Evolutionary conservation across 106 monocot species (phyloP).

Genomic region (Platanthera zijinensis): DNA sequence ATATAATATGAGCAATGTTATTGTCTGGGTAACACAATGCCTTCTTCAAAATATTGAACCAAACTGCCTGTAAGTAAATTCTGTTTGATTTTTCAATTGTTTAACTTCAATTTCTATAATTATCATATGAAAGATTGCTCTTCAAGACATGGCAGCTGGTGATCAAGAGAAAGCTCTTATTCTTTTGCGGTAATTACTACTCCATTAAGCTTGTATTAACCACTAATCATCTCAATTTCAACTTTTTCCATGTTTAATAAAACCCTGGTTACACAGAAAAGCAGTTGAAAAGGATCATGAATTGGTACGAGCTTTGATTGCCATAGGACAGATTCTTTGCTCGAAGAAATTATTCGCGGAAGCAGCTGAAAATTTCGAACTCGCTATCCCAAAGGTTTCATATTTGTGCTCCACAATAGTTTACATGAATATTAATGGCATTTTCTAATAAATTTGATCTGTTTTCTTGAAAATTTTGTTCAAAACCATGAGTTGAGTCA

Average conservation of each 20-base stretch:
- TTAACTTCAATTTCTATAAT: no score
- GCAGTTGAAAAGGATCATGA: slow-evolving; percentile 73
- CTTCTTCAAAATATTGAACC: no score
- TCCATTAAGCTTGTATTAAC: background rate
- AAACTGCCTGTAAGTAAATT: no score
- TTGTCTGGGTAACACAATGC: no score
- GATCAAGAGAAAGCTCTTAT: slow-evolving; percentile 54
- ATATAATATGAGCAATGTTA: no score
- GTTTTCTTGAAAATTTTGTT: slow-evolving; percentile 1
- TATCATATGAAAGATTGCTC: slow-evolving; percentile 39
- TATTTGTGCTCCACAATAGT: background rate
- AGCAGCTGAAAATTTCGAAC: slow-evolving; percentile 69
- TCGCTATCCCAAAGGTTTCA: slow-evolving; percentile 69
- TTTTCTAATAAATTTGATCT: background rate
- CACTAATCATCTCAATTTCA: slow-evolving; percentile 1
- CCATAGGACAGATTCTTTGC: slow-evolving; percentile 64
- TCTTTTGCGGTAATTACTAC: slow-evolving; percentile 31
- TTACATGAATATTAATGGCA: background rate
- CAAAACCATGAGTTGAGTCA: background rate
- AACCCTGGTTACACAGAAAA: slow-evolving; percentile 27
- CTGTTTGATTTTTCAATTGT: background rate
- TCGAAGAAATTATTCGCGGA: slow-evolving; percentile 53
- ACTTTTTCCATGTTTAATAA: background rate
- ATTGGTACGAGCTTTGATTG: slow-evolving; percentile 59
- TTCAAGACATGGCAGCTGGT: slow-evolving; percentile 38